Conservation (phyloP, 1,284 basidiomycete species). For the Leccinum fallax region DNA sequence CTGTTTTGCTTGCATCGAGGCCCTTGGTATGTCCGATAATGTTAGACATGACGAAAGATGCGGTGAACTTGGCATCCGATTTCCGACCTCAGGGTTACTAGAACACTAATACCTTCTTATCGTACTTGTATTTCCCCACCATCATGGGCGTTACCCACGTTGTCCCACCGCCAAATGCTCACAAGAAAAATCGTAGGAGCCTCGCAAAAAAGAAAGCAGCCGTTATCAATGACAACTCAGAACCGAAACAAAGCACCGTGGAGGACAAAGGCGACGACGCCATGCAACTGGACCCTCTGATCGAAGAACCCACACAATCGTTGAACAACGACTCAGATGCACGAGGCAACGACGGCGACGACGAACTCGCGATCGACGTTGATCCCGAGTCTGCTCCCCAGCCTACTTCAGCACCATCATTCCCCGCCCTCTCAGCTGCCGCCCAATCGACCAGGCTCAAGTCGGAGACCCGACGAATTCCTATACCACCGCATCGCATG, state of each 20-base stretch:
- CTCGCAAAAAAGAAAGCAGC: conserved; percentile 48
- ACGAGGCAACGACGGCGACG: conserved; percentile 43
- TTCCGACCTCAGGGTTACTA: not conserved
- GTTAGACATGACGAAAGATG: conserved; percentile 21
- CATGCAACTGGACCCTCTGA: conserved; percentile 34
- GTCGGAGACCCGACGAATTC: conserved; percentile 80
- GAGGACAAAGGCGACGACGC: conserved; percentile 40
- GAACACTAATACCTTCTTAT: too few relatives aligned
- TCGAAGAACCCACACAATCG: conserved; percentile 5
- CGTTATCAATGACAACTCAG: conserved; percentile 21
- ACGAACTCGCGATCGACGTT: conserved; percentile 65
- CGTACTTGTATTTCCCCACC: not conserved
- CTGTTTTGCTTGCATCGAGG: conserved; percentile 20
- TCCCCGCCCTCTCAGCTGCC: conserved; percentile 64
- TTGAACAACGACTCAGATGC: not conserved
- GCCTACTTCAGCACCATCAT: conserved; percentile 56
- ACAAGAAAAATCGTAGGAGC: conserved; percentile 60
- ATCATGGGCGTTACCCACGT: conserved; percentile 67
- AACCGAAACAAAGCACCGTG: conserved; percentile 9
- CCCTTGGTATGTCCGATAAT: conserved; percentile 18
- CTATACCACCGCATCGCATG: conserved; percentile 96
- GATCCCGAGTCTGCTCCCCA: conserved; percentile 45
- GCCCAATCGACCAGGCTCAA: conserved; percentile 56
- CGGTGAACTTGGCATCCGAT: not conserved
- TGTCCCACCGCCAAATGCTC: conserved; percentile 33